Evolutionary conservation across 331 rosid species (phyloP).

Genomic region (Quercus tomentella): DNA sequence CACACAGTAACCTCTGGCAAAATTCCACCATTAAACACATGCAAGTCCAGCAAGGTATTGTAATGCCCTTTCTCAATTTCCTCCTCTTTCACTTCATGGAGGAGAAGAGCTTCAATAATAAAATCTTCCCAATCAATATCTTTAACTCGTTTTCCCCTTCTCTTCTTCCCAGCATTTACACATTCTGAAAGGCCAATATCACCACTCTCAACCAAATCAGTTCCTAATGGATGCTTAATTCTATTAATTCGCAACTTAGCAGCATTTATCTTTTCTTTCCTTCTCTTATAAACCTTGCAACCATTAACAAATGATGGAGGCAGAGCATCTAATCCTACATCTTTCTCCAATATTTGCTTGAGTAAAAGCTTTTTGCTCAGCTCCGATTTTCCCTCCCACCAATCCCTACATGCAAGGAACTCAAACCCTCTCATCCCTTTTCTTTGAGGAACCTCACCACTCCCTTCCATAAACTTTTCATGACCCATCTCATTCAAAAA

Average conservation of each 20-base stretch:
- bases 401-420: slow-evolving; percentile 38
- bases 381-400: slow-evolving; percentile 83
- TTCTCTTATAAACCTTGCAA: slow-evolving; percentile 38
- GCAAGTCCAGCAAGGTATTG: slow-evolving; percentile 50
- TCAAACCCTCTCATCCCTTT: slow-evolving; percentile 16
- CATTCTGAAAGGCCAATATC: not conserved
- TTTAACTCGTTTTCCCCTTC: slow-evolving; percentile 28
- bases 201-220: slow-evolving; percentile 2
- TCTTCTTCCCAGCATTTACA: slow-evolving; percentile 27
- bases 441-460: slow-evolving; percentile 20
- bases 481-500: slow-evolving; percentile 25
- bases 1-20: slow-evolving; percentile 13
- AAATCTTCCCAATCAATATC: slow-evolving; percentile 79
- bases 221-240: slow-evolving; percentile 43
- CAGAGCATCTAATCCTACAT: slow-evolving; percentile 61
- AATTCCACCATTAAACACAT: slow-evolving; percentile 55
- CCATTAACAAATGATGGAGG: slow-evolving; percentile 66
- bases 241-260: slow-evolving; percentile 56
- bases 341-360: slow-evolving; percentile 52
- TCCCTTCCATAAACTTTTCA: slow-evolving; percentile 20
- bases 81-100: slow-evolving; percentile 67
- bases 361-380: slow-evolving; percentile 65
- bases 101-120: slow-evolving; percentile 70
- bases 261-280: slow-evolving; percentile 58
- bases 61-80: slow-evolving; percentile 85